Base-by-base conservation (phyloP, 2,329 filamentous ascomycete genomes). In the Sordariomycetes sp. region DNA sequence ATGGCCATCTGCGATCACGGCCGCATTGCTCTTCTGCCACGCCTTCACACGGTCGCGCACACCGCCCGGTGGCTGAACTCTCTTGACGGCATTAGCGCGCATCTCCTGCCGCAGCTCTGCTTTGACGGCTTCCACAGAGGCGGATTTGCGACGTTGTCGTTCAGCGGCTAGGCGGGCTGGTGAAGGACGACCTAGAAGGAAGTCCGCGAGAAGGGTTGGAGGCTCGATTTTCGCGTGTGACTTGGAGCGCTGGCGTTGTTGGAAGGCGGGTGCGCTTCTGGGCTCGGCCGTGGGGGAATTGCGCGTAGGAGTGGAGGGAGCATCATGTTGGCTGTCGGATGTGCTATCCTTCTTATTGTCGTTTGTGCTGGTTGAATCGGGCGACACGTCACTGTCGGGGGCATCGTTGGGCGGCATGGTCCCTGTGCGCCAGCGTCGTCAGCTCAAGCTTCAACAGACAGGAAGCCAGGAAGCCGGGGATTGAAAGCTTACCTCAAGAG, bases 1-100 rank as follows among this genome's bases (percentile, higher is more conserved):
- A n/a, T 34, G 28, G 36, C 70, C 63, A 3, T 63, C 68, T 2
- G 58, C 58, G 4, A 50, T 59, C 57, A 81, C 71, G 18, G 79
- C 80, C 21, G 80, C 82, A 48, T 82, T 86, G 44, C 79, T 68
- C 50, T 81, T 81, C 57, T 94, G 86, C 87, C 87, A 94, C 57
- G 80, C 73, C 46, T 79, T 81, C 34, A 94, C 84, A 48, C 87
- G 79, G 44, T 85, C 82, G 41, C 75, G 75, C 31, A 93, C 82
- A n/a, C 74, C 74, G 4, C 72, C 71, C 0, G 75, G 82, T 49
- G 63, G 73, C 58, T 64, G 78, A 45, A 75, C 66, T 57, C 63
- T 76, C 52, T 58, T 68, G 34, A 70, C 73, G n/a, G 67, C 57
- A 6, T 64, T 72, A 44, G 77, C 64, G 34, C 70, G 70, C 71